Evolutionary conservation across 176 grass and related monocot genomes (phyloP), one percentile per base, ranked within the genome.

Genomic region (Oryza rufipogon): DNA sequence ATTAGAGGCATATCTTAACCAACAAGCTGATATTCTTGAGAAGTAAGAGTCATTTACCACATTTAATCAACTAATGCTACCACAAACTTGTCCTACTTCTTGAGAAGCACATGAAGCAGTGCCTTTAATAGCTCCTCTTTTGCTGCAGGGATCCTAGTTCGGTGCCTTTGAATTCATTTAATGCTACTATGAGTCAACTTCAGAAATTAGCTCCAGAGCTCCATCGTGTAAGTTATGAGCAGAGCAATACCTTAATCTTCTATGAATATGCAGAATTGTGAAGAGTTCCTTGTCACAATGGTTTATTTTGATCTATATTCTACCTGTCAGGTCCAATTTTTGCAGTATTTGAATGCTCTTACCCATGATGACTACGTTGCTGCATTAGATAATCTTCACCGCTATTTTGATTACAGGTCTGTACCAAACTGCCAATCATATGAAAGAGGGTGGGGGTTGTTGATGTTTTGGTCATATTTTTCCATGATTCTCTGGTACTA

Each of bases 341-440:
- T 98, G 91, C 91, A 93, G 86, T 95, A 93, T 70, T 89, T 98
- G 75, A 98, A 98, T 87, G 87, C 93, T 81, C 86, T 98, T 64
- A 79, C 79, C 63, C 93, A 98, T 80, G 91, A 93, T 95, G 93
- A 98, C 85, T 98, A 93, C 85, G 68, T 90, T 68, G 70, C 85
- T 80, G 86, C 96, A 54, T 30, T 92, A 63, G 96, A 98, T 80
- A 93, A 88, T 83, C 93, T 98, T 83, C 96, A 98, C 66, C 85
- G 91, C 66, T 98, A 95, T 86, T 98, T 93, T 83, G 96, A 95
- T 86, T 91, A 90, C 89, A 98, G 96, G 96, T 98, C 77, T 83
- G 79, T 76, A 16, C 23, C 84, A 60, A n/a, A 67, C 8, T 71
- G 65, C 69, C 66, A 64, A 75, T 52, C 42, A 42, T 42, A 42